Conservation (phyloP, 2,329 filamentous ascomycete species). For the Neoscytalidium dimidiatum region DNA sequence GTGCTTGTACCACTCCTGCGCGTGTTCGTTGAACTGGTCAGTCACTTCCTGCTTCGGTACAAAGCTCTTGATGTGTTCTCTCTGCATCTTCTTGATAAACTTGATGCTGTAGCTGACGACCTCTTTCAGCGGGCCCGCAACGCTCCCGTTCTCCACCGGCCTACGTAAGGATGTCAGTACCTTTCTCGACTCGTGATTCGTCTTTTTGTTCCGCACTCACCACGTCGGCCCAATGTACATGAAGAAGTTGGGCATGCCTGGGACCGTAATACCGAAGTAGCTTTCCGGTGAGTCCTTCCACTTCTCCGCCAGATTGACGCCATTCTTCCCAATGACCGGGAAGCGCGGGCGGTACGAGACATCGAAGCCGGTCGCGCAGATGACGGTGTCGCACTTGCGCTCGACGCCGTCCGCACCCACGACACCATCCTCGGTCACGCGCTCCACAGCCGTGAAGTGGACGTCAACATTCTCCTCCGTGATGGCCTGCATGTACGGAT, state of each 20-base stretch:
- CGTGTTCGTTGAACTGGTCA: conserved; percentile 46
- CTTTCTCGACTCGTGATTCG: too few relatives aligned
- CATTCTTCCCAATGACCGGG: conserved; percentile 44
- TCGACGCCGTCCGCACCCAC: conserved; percentile 46
- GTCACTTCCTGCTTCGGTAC: conserved; percentile 44
- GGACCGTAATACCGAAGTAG: conserved; percentile 45
- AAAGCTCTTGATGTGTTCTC: conserved; percentile 46
- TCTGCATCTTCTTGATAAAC: conserved; percentile 50
- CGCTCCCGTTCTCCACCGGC: conserved; percentile 50
- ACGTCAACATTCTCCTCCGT: conserved; percentile 54
- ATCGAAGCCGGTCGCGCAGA: conserved; percentile 50
- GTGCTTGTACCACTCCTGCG: conserved; percentile 51
- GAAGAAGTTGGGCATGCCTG: conserved; percentile 47
- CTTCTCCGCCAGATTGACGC: conserved; percentile 42
- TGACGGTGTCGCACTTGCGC: conserved; percentile 45
- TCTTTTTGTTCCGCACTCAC: conserved; percentile 20
- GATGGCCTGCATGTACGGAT: conserved; percentile 54
- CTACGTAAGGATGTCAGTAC: conserved; percentile 21
- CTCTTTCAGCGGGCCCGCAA: conserved; percentile 42
- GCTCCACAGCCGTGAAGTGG: conserved; percentile 49
- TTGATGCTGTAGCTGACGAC: conserved; percentile 45
- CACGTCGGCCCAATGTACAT: conserved; percentile 44
- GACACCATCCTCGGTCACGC: conserved; percentile 49
- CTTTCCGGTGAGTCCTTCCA: conserved; percentile 43
- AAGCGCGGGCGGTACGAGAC: conserved; percentile 47